A percentile compares a stretch with the other conserved stretches of the same genome.
These are phyloP conservation scores for Ostreobium quekettii DNA, from an alignment of 139 green algal species.

Conservation along the genomic window DNA sequence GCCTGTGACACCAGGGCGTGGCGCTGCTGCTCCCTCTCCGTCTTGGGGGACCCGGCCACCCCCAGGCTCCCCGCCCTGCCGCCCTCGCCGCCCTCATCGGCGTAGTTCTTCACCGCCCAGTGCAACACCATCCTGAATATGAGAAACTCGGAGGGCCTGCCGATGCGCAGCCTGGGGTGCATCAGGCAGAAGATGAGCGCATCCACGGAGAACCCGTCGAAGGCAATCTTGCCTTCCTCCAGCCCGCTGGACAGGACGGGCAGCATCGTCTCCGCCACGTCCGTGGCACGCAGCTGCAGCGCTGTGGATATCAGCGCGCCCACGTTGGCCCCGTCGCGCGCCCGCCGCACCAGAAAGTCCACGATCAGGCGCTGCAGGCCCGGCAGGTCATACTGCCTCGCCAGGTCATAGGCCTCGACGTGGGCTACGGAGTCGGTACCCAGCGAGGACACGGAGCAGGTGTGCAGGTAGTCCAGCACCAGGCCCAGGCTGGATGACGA, in stretches of 20 bases:
- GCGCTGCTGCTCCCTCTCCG: not conserved
- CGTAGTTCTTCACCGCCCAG: not conserved
- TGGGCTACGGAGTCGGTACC: not conserved
- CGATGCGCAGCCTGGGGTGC: not conserved
- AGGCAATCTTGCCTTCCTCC: not conserved
- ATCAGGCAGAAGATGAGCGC: constrained; percentile 5
- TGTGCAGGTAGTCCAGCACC: constrained; percentile 12
- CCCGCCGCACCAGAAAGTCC: not conserved
- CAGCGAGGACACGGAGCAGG: not conserved
- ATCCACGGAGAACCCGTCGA: constrained; percentile 15
- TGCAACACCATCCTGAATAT: constrained; percentile 1
- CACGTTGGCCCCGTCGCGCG: not conserved
- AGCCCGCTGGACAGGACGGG: not conserved
- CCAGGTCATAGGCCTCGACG: constrained; percentile 14
- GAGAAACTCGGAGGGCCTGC: constrained; percentile 1
- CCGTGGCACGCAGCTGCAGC: not conserved
- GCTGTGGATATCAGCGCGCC: constrained; percentile 7
- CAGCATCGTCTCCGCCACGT: constrained; percentile 5
- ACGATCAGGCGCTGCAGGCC: constrained; percentile 16
- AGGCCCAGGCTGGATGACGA: not conserved
- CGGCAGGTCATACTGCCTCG: constrained; percentile 8
- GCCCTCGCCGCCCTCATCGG: too few relatives aligned
- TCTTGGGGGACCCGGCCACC: too few relatives aligned
- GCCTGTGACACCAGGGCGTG: not conserved
- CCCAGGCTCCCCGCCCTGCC: too few relatives aligned